Evolutionary conservation across 2,329 filamentous ascomycete species (phyloP), one percentile per base, ranked within the genome.

Genomic region (Geosmithia morbida): DNA sequence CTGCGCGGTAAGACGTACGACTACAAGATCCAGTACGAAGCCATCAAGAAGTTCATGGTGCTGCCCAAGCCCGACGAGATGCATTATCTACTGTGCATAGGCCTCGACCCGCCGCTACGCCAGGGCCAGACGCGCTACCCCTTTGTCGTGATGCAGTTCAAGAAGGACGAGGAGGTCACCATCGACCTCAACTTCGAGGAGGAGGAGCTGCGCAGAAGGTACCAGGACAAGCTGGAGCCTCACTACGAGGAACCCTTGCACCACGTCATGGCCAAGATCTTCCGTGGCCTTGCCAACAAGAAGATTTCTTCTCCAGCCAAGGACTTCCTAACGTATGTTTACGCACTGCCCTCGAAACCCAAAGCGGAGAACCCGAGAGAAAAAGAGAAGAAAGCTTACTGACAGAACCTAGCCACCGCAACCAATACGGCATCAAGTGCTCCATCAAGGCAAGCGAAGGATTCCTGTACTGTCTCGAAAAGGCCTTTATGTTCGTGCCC

Each of bases 391-490:
- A n/a, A 8, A 39, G 19, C 43, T 41, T 45, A 64, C 61, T 67
- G 52, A 66, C 53, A 17, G 8, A 11, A 40, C 20, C 7, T 46
- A 79, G 85, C 55, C 92, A 97, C 67, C 88, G 95, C 62, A 81
- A 85, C 58, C 89, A 96, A 64, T 87, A 83, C 55, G 92, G 92
- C 49, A 94, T 98, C 66, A 98, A 98, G 69, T 98, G 92, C 66
- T 94, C 89, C n/a, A 96, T 98, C 78, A 98, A 98, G 69, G 94
- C 94, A 47, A 96, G 94, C 64, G 92, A 98, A 68, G 92, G 94
- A 51, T 89, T 95, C 61, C 72, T 98, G 46, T 98, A 94, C 76
- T 96, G 89, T 63, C 70, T 98, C 55, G 92, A 98, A 66, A 96
- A 96, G 68, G 90, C 89, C 7, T 94, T 98, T 66, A 94, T 98